phyloP scores from a whole-genome alignment of 1,139 yeast genomes.

The Yamadazyma blattariae region DNA sequence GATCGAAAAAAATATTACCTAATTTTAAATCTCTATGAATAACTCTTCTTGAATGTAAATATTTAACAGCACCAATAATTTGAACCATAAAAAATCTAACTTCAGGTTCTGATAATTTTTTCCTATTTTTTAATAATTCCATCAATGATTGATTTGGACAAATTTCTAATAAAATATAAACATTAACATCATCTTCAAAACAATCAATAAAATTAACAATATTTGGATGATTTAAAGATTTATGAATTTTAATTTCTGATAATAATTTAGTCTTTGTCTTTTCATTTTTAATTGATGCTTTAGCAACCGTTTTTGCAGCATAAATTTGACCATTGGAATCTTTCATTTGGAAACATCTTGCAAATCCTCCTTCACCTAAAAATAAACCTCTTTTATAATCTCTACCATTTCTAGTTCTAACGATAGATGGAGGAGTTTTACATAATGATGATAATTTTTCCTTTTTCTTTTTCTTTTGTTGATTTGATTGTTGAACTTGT shows the following conservation, averaged over 20 bases:
- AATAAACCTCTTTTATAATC: constrained; percentile 90
- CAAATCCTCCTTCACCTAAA: constrained; percentile 98
- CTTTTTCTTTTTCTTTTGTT: constrained; percentile 57
- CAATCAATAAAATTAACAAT: constrained; percentile 91
- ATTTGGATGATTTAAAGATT: constrained; percentile 83
- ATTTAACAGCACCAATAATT: constrained; percentile 88
- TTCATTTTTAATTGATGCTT: constrained; percentile 86
- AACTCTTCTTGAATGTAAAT: constrained; percentile 89
- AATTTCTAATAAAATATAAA: constrained; percentile 87
- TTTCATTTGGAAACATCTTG: constrained; percentile 95
- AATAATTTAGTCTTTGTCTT: constrained; percentile 86
- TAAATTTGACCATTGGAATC: constrained; percentile 82
- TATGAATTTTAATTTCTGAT: constrained; percentile 94
- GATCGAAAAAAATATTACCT: constrained; percentile 92
- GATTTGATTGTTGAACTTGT: constrained; percentile 16
- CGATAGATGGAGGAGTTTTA: constrained; percentile 92
- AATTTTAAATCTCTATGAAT: constrained; percentile 93
- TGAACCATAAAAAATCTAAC: constrained; percentile 89
- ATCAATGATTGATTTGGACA: constrained; percentile 91
- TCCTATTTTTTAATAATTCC: constrained; percentile 87
- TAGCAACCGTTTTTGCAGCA: constrained; percentile 98
- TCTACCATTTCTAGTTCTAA: constrained; percentile 80
- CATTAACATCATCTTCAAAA: constrained; percentile 92
- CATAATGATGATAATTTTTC: constrained; percentile 86
- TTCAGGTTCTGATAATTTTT: constrained; percentile 84